A percentile compares a stretch with the other conserved stretches of the same genome.
phyloP scores from a whole-genome alignment of 352 stramenopile species.

The Phytophthora idaei region DNA sequence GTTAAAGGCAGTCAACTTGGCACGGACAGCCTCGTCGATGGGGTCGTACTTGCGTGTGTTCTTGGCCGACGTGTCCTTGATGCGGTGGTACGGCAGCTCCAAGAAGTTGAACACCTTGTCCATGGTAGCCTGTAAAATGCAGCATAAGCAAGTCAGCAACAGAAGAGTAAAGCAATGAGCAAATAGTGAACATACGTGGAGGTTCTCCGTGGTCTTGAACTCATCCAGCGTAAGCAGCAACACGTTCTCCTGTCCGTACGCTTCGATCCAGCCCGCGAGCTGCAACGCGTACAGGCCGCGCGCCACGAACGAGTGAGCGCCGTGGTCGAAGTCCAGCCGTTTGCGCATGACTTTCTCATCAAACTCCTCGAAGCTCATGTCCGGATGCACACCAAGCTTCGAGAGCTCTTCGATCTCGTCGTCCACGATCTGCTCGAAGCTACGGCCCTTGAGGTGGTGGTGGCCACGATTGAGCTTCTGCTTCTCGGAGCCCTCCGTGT shows the following conservation, averaged over 20 bases:
- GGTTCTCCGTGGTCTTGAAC: conserved; percentile 78
- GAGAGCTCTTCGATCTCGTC: conserved; percentile 73
- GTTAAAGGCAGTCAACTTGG: conserved; percentile 78
- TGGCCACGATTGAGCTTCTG: conserved; percentile 84
- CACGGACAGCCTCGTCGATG: conserved; percentile 53
- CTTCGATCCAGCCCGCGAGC: conserved; percentile 91
- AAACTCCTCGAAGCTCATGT: conserved; percentile 80
- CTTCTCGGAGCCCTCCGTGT: conserved; percentile 70
- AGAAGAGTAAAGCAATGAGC: neutral
- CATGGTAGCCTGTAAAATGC: conserved; percentile 61
- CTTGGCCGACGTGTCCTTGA: conserved; percentile 83
- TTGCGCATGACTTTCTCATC: conserved; percentile 63
- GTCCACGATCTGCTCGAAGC: conserved; percentile 78
- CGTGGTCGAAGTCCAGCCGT: conserved; percentile 57
- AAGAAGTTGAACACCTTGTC: conserved; percentile 86
- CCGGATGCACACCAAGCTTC: conserved; percentile 62
- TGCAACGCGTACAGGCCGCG: conserved; percentile 96
- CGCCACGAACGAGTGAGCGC: conserved; percentile 82
- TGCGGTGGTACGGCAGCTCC: conserved; percentile 79
- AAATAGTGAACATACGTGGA: conserved; percentile 54
- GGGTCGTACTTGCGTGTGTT: conserved; percentile 90
- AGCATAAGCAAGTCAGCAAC: conserved; percentile 22
- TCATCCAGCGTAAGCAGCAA: conserved; percentile 94
- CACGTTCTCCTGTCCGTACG: conserved; percentile 91
- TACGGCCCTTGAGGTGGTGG: conserved; percentile 62